Evolutionary conservation across 2,329 filamentous ascomycete genomes (phyloP).

Genomic region (Colletotrichum coccodes): DNA sequence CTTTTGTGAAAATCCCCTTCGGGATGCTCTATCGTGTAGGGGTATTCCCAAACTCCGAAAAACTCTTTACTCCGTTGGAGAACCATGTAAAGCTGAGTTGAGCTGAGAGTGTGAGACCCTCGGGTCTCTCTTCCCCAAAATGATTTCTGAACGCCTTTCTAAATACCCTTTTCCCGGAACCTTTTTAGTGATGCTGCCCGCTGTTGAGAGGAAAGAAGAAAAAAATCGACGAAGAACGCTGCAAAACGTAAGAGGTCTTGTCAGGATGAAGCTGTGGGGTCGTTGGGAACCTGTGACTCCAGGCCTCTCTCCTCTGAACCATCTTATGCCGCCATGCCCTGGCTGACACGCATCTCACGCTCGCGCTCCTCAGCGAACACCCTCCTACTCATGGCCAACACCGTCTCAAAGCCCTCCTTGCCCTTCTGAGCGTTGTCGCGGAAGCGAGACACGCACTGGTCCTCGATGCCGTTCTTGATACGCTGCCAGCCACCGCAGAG

Average conservation of each 20-base stretch:
- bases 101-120: neutral
- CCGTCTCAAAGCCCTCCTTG: constrained; percentile 93
- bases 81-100: neutral
- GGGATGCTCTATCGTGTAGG: constrained; percentile 26
- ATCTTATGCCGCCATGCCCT: constrained; percentile 22
- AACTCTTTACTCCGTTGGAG: constrained; percentile 16
- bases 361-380: constrained; percentile 92
- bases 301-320: neutral
- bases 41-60: constrained; percentile 26
- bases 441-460: constrained; percentile 88
- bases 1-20: neutral
- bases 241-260: constrained; percentile 3
- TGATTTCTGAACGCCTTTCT: constrained; percentile 25
- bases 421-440: constrained; percentile 91
- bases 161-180: constrained; percentile 8
- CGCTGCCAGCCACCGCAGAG: constrained; percentile 97
- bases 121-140: neutral
- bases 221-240: constrained; percentile 21
- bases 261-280: neutral
- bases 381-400: constrained; percentile 90
- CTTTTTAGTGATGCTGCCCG: constrained; percentile 26
- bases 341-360: constrained; percentile 50
- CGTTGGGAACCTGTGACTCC: neutral
- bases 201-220: neutral
- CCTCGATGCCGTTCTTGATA: constrained; percentile 96